Percentiles rank a stretch among this genome's conserved stretches.
Conservation (phyloP, 208 protist genomes). For the Crithidia expoeki region DNA sequence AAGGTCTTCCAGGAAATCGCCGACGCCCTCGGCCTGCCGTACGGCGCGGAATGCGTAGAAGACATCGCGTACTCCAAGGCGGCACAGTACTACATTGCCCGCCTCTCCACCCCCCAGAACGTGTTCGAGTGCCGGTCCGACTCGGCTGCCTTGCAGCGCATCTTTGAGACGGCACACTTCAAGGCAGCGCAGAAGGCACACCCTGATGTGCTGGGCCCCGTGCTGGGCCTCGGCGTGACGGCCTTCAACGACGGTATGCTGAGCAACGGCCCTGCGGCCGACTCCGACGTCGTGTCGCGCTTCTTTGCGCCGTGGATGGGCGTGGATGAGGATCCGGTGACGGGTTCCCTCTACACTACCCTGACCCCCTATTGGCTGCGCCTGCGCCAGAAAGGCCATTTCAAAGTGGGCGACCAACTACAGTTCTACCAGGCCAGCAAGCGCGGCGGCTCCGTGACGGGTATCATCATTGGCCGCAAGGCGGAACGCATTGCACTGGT, state of each 20-base stretch:
- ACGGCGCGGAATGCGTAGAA: constrained; percentile 43
- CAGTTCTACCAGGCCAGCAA: constrained; percentile 65
- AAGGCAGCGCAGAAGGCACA: constrained; percentile 37
- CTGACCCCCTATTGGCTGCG: constrained; percentile 69
- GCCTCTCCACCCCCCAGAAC: constrained; percentile 37
- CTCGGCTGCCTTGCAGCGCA: constrained; percentile 22
- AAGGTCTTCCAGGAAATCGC: constrained; percentile 33
- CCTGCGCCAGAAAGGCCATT: constrained; percentile 35
- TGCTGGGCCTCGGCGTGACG: constrained; percentile 46
- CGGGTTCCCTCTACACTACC: constrained; percentile 48
- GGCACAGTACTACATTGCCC: constrained; percentile 49
- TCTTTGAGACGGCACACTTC: constrained; percentile 41
- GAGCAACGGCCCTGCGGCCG: constrained; percentile 27
- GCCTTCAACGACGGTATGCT: constrained; percentile 42
- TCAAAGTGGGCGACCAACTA: constrained; percentile 58
- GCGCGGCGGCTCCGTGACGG: constrained; percentile 50
- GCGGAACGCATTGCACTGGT: constrained; percentile 68
- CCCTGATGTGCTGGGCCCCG: constrained; percentile 28
- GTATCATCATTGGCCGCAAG: constrained; percentile 66
- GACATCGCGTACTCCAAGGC: constrained; percentile 43
- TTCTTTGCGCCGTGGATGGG: constrained; percentile 77
- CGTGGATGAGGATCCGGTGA: constrained; percentile 73
- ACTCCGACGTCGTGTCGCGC: constrained; percentile 60
- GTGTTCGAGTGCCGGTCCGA: constrained; percentile 45
- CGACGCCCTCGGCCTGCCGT: constrained; percentile 46